These are phyloP conservation scores for Berkeleyomyces basicola DNA, from an alignment of 2,329 filamentous ascomycete species.

Conservation along the genomic window DNA sequence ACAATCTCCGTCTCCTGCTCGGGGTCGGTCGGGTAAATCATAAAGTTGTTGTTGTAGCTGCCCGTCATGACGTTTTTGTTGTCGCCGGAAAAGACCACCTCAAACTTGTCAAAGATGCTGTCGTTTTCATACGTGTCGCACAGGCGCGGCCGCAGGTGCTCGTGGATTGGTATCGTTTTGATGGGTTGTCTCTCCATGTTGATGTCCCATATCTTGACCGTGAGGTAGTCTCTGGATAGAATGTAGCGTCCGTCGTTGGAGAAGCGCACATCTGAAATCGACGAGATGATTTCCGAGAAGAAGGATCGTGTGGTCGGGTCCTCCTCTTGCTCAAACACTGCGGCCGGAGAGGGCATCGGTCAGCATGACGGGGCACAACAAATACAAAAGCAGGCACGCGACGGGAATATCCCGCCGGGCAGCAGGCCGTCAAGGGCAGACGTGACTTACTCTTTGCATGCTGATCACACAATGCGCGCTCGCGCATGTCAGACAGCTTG, in stretches of 20 bases:
- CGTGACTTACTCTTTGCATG: slow-evolving; percentile 65
- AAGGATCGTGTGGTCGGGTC: slow-evolving; percentile 93
- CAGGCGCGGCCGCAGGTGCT: slow-evolving; percentile 80
- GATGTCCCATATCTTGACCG: slow-evolving; percentile 99
- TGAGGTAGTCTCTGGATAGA: slow-evolving; percentile 90
- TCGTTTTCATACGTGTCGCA: slow-evolving; percentile 99
- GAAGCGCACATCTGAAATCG: slow-evolving; percentile 96
- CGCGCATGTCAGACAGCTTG: slow-evolving; percentile 95
- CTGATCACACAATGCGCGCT: slow-evolving; percentile 88
- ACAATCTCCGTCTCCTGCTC: slow-evolving; percentile 96
- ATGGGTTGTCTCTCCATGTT: slow-evolving; percentile 97
- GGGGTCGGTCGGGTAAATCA: slow-evolving; percentile 96
- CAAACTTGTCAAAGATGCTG: slow-evolving; percentile 99
- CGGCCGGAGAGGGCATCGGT: not conserved
- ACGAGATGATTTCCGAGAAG: slow-evolving; percentile 99
- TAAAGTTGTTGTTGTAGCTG: slow-evolving; percentile 99
- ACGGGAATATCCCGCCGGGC: too few species aligned
- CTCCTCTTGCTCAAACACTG: slow-evolving; percentile 98
- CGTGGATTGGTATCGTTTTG: slow-evolving; percentile 97
- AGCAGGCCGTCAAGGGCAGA: not conserved
- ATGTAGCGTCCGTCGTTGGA: slow-evolving; percentile 95
- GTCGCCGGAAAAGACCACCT: slow-evolving; percentile 96
- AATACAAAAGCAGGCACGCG: not conserved
- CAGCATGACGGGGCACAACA: not conserved
- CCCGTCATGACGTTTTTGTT: slow-evolving; percentile 99